Evolutionary conservation across 2,329 filamentous ascomycete genomes (phyloP).

Genomic region (Purpureocillium lavendulum): DNA sequence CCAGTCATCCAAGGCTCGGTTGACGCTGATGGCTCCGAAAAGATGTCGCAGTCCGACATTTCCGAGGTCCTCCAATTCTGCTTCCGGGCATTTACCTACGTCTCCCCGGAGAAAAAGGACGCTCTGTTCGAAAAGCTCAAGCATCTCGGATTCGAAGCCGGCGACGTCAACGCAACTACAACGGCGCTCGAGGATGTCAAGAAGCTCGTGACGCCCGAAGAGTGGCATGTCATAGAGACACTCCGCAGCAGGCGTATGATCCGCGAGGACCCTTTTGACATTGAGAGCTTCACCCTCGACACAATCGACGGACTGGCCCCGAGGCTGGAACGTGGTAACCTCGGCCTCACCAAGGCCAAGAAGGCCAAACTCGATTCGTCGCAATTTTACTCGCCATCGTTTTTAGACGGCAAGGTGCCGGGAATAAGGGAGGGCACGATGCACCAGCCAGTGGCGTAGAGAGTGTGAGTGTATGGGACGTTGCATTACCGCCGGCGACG

Average conservation of each 20-base stretch:
- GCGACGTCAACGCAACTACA: not conserved
- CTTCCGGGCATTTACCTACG: slow-evolving; percentile 18
- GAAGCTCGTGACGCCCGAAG: slow-evolving; percentile 6
- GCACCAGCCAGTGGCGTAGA: no score
- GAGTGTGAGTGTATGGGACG: no score
- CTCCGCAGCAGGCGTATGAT: slow-evolving; percentile 8
- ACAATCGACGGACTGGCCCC: slow-evolving; percentile 8
- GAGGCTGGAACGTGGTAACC: slow-evolving; percentile 5
- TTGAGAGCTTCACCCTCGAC: slow-evolving; percentile 9
- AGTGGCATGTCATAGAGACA: slow-evolving; percentile 5
- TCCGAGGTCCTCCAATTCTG: slow-evolving; percentile 24
- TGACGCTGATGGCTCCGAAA: slow-evolving; percentile 15
- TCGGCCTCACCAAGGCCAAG: slow-evolving; percentile 3
- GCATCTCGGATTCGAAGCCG: no score
- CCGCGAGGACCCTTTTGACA: slow-evolving; percentile 9
- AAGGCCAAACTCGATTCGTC: no score
- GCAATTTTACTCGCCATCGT: no score
- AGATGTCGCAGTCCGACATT: slow-evolving; percentile 20
- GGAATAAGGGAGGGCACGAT: no score
- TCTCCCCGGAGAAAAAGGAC: slow-evolving; percentile 7
- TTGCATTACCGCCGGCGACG: no score
- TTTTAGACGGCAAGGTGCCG: no score
- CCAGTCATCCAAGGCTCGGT: slow-evolving; percentile 29
- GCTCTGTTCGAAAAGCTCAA: slow-evolving; percentile 10
- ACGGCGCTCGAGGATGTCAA: not conserved